phyloP scores from a whole-genome alignment of 2,329 filamentous ascomycete genomes.

The Volutella citrinella region DNA sequence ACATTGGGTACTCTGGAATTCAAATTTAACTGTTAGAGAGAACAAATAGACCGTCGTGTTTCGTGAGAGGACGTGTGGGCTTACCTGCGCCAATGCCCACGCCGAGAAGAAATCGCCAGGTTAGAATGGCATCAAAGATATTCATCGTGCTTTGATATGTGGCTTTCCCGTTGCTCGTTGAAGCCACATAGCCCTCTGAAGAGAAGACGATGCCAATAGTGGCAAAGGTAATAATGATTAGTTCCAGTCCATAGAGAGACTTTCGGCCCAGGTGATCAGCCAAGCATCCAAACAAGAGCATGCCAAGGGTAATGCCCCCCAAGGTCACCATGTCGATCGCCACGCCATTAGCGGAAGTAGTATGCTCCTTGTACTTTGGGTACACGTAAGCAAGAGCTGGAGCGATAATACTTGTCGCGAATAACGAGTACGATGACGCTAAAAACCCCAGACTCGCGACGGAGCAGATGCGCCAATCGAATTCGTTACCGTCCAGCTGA shows the following conservation, averaged over 20 bases:
- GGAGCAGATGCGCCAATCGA: constrained; percentile 23
- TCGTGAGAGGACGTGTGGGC: no score
- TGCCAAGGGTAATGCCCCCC: constrained; percentile 15
- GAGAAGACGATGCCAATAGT: constrained; percentile 18
- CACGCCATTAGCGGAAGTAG: constrained; percentile 6
- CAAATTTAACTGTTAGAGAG: no score
- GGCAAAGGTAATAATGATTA: constrained; percentile 21
- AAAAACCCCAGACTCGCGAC: constrained; percentile 27
- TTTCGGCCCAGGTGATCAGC: constrained; percentile 24
- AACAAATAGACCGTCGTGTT: no score
- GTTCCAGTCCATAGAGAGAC: constrained; percentile 22
- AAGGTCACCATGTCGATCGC: constrained; percentile 23
- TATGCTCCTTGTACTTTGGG: constrained; percentile 9
- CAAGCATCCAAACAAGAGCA: constrained; percentile 23
- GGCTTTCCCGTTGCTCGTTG: background rate
- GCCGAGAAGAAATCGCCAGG: constrained; percentile 4
- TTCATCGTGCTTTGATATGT: no score
- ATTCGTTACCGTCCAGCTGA: constrained; percentile 18
- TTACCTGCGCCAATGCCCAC: constrained; percentile 28
- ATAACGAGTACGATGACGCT: constrained; percentile 27
- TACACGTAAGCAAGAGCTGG: constrained; percentile 26
- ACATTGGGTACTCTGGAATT: constrained; percentile 28
- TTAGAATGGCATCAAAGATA: constrained; percentile 2
- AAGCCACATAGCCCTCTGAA: constrained; percentile 12
- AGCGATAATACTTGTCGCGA: constrained; percentile 26